Conservation (phyloP, 768 basidiomycete species). For the Leccinum disarticulatum region DNA sequence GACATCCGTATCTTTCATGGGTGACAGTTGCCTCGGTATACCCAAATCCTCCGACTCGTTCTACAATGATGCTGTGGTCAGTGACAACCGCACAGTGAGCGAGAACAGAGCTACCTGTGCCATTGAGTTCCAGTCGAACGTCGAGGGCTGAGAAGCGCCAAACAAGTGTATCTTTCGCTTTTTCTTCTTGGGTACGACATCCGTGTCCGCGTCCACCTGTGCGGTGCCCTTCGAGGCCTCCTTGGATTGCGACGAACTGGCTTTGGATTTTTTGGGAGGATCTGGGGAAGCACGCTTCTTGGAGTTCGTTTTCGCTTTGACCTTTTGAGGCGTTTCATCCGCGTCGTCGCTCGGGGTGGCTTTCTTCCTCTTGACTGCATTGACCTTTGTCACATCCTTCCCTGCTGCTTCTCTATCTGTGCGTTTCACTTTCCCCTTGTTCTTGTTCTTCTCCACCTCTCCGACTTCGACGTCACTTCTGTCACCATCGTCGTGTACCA, state of each 20-base stretch:
- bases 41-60: slow-evolving; percentile 43
- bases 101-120: slow-evolving; percentile 33
- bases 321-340: slow-evolving; percentile 14
- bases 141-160: slow-evolving; percentile 38
- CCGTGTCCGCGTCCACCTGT: slow-evolving; percentile 18
- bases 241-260: slow-evolving; percentile 13
- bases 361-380: slow-evolving; percentile 27
- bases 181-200: slow-evolving; percentile 54
- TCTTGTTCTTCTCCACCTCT: slow-evolving; percentile 32
- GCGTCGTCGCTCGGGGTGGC: slow-evolving; percentile 18
- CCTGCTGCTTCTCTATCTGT: slow-evolving; percentile 20
- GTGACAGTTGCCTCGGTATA: slow-evolving; percentile 68
- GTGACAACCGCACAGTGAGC: not conserved
- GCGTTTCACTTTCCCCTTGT: slow-evolving; percentile 21
- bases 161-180: slow-evolving; percentile 72
- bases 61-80: slow-evolving; percentile 15
- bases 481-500: slow-evolving; percentile 15
- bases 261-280: slow-evolving; percentile 22
- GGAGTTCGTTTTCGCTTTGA: slow-evolving; percentile 15
- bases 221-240: slow-evolving; percentile 18
- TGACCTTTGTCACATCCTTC: slow-evolving; percentile 32
- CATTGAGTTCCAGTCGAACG: slow-evolving; percentile 47
- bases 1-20: slow-evolving; percentile 55
- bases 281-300: slow-evolving; percentile 23
- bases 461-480: slow-evolving; percentile 18